A percentile compares a stretch with the other conserved stretches of the same genome.
Conservation (phyloP, 306 rosid species). For the Castanea mollissima region DNA sequence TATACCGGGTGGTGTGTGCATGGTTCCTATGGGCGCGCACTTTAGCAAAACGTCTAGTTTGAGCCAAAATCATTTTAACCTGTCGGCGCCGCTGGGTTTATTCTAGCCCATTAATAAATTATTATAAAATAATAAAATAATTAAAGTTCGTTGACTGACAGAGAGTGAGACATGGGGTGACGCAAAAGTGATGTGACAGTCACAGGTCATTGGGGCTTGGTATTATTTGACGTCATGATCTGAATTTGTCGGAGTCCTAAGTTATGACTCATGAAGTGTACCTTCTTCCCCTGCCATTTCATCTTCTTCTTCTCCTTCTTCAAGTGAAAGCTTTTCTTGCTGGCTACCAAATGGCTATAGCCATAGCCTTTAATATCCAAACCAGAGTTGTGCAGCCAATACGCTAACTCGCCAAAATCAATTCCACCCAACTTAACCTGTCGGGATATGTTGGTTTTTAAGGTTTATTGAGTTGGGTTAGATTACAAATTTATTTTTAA, state of each 20-base stretch:
- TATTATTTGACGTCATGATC: slow-evolving; percentile 23
- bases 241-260: slow-evolving; percentile 25
- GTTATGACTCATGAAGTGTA: neutral
- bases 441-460: no score
- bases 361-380: no score
- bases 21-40: slow-evolving; percentile 1
- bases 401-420: no score
- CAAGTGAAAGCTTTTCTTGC: no score
- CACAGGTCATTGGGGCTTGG: neutral
- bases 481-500: no score
- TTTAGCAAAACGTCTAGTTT: neutral
- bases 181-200: slow-evolving; percentile 27
- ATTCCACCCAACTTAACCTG: no score
- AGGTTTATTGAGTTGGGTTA: no score
- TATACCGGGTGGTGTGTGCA: neutral
- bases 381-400: no score
- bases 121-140: neutral
- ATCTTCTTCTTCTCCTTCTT: no score
- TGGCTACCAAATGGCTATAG: no score
- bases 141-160: slow-evolving; percentile 27
- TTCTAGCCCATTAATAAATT: neutral
- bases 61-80: neutral
- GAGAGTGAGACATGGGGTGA: slow-evolving; percentile 35
- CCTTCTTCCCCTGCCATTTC: neutral
- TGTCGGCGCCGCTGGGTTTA: slow-evolving; percentile 35